Evolutionary conservation across 805 yeast genomes (phyloP).

Genomic region (Pichia paraexigua): DNA sequence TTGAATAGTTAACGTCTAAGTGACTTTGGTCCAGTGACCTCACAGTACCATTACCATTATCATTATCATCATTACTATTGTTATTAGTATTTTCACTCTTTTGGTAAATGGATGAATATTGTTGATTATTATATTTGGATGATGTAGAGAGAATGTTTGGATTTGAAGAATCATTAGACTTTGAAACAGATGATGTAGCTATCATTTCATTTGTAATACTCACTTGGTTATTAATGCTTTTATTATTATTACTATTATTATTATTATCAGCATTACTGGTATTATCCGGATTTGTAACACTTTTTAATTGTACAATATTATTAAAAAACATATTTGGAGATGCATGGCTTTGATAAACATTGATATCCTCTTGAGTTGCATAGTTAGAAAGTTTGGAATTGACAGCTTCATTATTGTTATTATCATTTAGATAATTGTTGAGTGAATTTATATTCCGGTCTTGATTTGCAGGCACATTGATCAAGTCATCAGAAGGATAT

Average conservation of each 20-base stretch:
- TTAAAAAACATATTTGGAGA: not conserved
- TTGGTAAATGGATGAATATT: not conserved
- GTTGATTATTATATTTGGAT: not conserved
- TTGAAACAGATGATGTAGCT: not conserved
- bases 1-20: not conserved
- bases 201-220: not conserved
- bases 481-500: not conserved
- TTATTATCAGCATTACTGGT: not conserved
- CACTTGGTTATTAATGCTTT: too few relatives aligned
- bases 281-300: not conserved
- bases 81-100: not conserved
- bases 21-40: not conserved
- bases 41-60: not conserved
- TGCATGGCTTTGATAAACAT: not conserved
- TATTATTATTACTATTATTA: not conserved
- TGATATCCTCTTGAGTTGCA: not conserved
- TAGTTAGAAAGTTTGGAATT: not conserved
- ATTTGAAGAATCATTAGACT: not conserved
- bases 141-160: not conserved
- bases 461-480: not conserved
- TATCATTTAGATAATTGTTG: not conserved
- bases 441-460: not conserved
- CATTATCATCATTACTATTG: not conserved
- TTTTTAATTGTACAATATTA: not conserved
- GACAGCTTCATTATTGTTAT: not conserved